A percentile compares a stretch with the other conserved stretches of the same genome.
Evolutionary conservation across 2,329 filamentous ascomycete species (phyloP).

Genomic region (Stachybotrys elegans): DNA sequence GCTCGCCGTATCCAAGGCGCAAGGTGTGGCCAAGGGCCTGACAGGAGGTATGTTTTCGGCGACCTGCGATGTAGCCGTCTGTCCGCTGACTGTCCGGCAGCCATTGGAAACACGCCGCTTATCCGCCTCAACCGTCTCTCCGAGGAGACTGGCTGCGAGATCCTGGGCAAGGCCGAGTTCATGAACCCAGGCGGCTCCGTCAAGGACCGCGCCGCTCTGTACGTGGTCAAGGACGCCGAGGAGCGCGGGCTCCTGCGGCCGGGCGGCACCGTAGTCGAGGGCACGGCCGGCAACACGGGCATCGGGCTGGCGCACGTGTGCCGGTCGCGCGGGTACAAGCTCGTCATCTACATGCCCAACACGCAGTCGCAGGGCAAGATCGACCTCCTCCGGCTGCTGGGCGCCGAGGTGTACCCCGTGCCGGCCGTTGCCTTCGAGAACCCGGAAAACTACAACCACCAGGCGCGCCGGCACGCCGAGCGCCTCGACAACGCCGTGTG

Average conservation of each 20-base stretch:
- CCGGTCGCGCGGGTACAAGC: slow-evolving; percentile 82
- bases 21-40: slow-evolving; percentile 72
- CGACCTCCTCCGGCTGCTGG: slow-evolving; percentile 82
- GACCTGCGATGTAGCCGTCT: not conserved
- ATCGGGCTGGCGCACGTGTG: slow-evolving; percentile 98
- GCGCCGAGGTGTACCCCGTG: slow-evolving; percentile 93
- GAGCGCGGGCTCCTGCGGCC: slow-evolving; percentile 75
- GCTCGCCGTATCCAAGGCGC: slow-evolving; percentile 70
- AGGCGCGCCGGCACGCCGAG: slow-evolving; percentile 87
- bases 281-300: slow-evolving; percentile 95
- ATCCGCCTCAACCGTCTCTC: slow-evolving; percentile 87
- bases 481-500: slow-evolving; percentile 82
- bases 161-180: slow-evolving; percentile 97
- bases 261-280: slow-evolving; percentile 93
- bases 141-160: slow-evolving; percentile 83
- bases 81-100: slow-evolving; percentile 37
- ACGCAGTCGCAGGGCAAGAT: slow-evolving; percentile 98
- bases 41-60: slow-evolving; percentile 66
- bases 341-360: slow-evolving; percentile 99
- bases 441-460: slow-evolving; percentile 96
- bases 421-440: slow-evolving; percentile 95
- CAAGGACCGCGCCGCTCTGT: slow-evolving; percentile 94
- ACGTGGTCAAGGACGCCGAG: slow-evolving; percentile 90
- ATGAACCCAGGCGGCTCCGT: slow-evolving; percentile 96
- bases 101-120: slow-evolving; percentile 94